Percentiles rank a stretch among this genome's conserved stretches.
Evolutionary conservation across 2,329 filamentous ascomycete genomes (phyloP).

Genomic region (Alternaria burnsii): DNA sequence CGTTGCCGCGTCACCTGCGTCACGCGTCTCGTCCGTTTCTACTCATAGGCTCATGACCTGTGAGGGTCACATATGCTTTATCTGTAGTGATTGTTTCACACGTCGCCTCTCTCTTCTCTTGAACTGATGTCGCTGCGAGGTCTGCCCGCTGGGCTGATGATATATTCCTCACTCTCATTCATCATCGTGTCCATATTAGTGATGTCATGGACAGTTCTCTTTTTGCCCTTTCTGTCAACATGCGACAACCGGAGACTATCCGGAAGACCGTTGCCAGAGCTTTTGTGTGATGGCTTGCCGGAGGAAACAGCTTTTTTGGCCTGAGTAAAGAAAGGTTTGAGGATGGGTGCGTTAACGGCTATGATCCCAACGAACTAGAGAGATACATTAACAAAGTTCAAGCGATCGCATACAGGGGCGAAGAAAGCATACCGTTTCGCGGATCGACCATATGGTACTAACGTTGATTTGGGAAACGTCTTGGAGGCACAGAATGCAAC

Average conservation of each 20-base stretch:
- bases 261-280: background rate
- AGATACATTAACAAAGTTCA: background rate
- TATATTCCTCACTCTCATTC: conserved; percentile 8
- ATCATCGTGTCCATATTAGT: conserved; percentile 3
- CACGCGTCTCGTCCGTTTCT: background rate
- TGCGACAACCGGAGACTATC: conserved; percentile 7
- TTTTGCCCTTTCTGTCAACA: conserved; percentile 8
- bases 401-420: background rate
- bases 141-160: background rate
- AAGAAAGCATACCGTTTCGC: conserved; percentile 5
- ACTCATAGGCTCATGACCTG: background rate
- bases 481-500: conserved; percentile 10
- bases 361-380: conserved; percentile 9
- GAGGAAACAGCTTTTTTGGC: conserved; percentile 3
- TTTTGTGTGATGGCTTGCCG: background rate
- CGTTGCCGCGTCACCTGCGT: background rate
- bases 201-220: conserved; percentile 11
- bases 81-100: background rate
- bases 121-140: background rate
- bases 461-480: conserved; percentile 12
- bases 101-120: background rate
- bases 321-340: conserved; percentile 7
- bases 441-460: conserved; percentile 12
- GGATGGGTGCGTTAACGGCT: conserved; percentile 10
- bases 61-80: background rate